These are phyloP conservation scores for Choiromyces venosus DNA, from an alignment of 495 filamentous ascomycete genomes.

Conservation along the genomic window DNA sequence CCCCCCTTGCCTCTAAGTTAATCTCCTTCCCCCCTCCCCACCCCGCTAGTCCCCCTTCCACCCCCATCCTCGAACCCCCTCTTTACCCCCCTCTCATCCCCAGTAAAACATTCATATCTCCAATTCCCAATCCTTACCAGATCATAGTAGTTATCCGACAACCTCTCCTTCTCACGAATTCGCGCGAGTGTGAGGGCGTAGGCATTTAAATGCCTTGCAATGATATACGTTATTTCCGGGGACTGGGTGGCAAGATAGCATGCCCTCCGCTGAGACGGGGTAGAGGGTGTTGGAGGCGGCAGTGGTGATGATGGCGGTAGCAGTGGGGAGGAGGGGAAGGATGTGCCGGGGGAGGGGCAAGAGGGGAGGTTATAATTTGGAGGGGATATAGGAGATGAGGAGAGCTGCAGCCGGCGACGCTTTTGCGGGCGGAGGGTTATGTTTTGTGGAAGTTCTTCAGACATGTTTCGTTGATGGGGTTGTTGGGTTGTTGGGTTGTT, in stretches of 20 bases:
- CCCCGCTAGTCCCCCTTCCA: not conserved
- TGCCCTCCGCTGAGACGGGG: not conserved
- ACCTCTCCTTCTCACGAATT: not conserved
- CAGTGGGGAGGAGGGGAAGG: not conserved
- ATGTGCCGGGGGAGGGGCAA: not conserved
- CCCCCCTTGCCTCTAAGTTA: no score
- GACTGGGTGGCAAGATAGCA: not conserved
- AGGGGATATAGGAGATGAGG: no score
- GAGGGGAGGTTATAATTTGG: no score
- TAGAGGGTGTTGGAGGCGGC: not conserved
- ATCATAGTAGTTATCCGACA: not conserved
- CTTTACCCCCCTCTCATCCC: not conserved
- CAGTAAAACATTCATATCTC: not conserved
- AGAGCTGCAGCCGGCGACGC: no score
- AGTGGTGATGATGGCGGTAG: not conserved
- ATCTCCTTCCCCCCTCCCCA: no score
- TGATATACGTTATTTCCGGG: not conserved
- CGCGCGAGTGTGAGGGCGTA: not conserved
- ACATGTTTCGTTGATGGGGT: not conserved
- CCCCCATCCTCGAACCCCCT: not conserved
- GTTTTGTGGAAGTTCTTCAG: not conserved
- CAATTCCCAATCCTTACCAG: not conserved
- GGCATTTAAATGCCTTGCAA: not conserved
- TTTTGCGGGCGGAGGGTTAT: not conserved
- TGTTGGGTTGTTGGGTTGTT: not conserved